Conservation (phyloP, 805 yeast species). For the Hanseniaspora jakobsenii region DNA sequence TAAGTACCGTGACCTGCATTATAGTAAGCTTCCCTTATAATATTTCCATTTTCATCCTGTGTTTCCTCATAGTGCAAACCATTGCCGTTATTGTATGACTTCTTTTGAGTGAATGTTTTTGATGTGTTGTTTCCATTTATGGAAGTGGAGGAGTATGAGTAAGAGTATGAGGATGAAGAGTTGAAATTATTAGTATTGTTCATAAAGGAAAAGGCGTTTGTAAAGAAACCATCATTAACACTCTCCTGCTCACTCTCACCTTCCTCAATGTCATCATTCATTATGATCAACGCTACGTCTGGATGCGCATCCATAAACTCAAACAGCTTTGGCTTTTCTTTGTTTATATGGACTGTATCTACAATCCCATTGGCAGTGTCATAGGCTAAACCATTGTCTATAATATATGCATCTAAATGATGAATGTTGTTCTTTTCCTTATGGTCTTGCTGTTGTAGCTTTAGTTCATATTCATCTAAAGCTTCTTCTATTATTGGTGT, state of each 20-base stretch:
- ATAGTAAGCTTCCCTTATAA: background rate
- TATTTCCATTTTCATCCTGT: background rate
- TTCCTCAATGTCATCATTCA: background rate
- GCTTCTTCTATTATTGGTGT: conserved; percentile 10
- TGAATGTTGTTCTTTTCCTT: background rate
- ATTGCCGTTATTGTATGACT: background rate
- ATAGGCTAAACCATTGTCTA: background rate
- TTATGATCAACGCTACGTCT: background rate
- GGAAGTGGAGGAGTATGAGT: no score
- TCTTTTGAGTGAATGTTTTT: background rate
- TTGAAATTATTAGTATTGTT: no score
- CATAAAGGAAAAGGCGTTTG: no score
- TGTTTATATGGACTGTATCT: no score
- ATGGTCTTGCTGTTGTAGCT: no score
- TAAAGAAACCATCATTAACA: background rate
- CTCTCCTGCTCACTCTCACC: background rate
- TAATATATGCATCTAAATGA: background rate
- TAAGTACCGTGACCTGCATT: conserved; percentile 6
- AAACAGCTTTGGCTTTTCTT: background rate
- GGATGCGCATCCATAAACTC: conserved; percentile 1
- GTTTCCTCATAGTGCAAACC: no score
- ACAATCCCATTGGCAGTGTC: no score
- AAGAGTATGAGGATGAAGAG: no score
- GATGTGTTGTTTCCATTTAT: background rate
- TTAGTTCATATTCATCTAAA: no score